Evolutionary conservation across 306 rosid genomes (phyloP), one percentile per base, ranked within the genome.

Genomic region (Dicorynia guianensis): DNA sequence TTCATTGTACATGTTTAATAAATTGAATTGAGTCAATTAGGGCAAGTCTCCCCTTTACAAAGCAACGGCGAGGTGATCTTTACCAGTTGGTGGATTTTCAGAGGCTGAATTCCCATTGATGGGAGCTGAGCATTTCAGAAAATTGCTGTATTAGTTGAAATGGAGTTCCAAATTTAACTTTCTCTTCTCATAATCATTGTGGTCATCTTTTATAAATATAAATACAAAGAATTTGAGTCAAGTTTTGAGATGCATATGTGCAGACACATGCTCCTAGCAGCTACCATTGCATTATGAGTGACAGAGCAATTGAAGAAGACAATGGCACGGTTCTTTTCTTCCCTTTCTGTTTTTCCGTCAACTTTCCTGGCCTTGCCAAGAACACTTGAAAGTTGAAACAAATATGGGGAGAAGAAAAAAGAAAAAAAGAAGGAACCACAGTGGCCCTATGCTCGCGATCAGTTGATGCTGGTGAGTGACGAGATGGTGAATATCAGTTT

Each of bases 1-100:
- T 44, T 71, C 25, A 7, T 25, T n/a, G 40, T 25, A n/a, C 6
- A 49, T 66, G 39, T 44, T 6, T 39, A 50, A 78, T 76, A 8
- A 25, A 25, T 67, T 17, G 67, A 43, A 67, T 75, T 39, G 69
- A 75, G 81, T 49, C 74, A 44, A 67, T 75, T 88, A 95, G 99
- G 96, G 77, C 92, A 58, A 90, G 48, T 69, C 92, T 95, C 53
- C 97, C 99, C 11, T 63, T 95, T 60, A 88, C 77, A 63, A 92
- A 89, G 85, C 99, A 95, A 78, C 85, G 87, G 43, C 90, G 99
- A 35, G 99, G 99, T 20, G 99, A 95, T 84, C 96, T 95, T 67
- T 95, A 95, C 89, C 98, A 92, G 83, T 80, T 95, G 87, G 96
- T 87, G 35, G 99, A 96, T 88, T 74, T 86, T 77, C 88, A 87